Conservation (phyloP, 2,329 filamentous ascomycete species). For the Xylariales sp. region DNA sequence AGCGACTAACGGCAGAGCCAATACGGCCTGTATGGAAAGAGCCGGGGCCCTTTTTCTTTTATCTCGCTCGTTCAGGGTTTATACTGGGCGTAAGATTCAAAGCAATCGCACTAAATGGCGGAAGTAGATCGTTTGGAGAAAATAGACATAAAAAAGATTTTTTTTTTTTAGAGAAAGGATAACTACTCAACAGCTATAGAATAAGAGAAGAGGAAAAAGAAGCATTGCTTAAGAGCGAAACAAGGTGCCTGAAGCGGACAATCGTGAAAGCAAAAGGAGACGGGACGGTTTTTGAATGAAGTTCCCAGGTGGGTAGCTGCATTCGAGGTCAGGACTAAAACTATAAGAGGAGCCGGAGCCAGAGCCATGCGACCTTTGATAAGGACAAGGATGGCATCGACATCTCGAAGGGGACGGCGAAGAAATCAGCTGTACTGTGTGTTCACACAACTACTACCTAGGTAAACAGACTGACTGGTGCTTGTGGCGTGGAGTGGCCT, state of each 20-base stretch:
- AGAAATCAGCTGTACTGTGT: constrained; percentile 41
- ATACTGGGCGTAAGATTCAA: no score
- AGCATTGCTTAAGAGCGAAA: constrained; percentile 1
- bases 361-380: constrained; percentile 1
- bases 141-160: no score
- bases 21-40: background rate
- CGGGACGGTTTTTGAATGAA: constrained; percentile 50
- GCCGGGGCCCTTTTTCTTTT: no score
- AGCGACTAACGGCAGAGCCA: no score
- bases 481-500: constrained; percentile 43
- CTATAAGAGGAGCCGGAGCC: constrained; percentile 50
- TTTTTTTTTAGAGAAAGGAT: no score
- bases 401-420: constrained; percentile 46
- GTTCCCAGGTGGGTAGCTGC: constrained; percentile 49
- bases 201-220: constrained; percentile 5
- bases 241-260: constrained; percentile 37
- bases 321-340: constrained; percentile 50
- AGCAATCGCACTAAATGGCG: no score
- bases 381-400: constrained; percentile 51
- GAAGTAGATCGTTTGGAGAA: no score
- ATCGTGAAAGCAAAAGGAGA: constrained; percentile 42
- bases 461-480: constrained; percentile 44
- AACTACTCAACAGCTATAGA: constrained; percentile 35
- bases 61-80: no score
- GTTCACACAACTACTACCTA: constrained; percentile 40